Percentiles rank a stretch among this genome's conserved stretches.
phyloP scores from a whole-genome alignment of 441 rosid genomes.

The Aleurites moluccanus region DNA sequence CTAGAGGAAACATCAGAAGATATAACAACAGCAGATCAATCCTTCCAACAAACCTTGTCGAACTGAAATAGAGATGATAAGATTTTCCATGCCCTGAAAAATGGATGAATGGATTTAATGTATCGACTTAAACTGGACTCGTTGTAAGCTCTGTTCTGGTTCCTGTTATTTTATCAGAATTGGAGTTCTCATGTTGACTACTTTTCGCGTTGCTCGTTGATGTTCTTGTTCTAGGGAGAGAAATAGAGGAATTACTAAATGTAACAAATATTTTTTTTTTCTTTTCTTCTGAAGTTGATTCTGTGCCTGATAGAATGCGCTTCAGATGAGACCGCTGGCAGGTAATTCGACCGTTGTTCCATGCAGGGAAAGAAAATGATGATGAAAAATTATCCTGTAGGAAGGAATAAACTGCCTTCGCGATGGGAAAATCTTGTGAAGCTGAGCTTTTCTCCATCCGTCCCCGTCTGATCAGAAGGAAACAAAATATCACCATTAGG shows the following conservation, averaged over 20 bases:
- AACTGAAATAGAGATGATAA: constrained; percentile 15
- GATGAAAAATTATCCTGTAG: constrained; percentile 66
- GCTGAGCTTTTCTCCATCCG: constrained; percentile 59
- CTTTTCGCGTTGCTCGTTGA: constrained; percentile 30
- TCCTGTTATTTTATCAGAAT: constrained; percentile 36
- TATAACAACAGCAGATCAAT: background rate
- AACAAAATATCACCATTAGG: background rate
- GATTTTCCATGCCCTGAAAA: constrained; percentile 23
- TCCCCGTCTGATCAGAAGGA: constrained; percentile 61
- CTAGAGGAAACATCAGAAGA: background rate
- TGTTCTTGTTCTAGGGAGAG: constrained; percentile 41
- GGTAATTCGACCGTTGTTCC: constrained; percentile 90
- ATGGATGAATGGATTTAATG: constrained; percentile 7
- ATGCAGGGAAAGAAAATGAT: constrained; percentile 66
- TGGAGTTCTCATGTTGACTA: constrained; percentile 23
- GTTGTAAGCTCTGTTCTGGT: constrained; percentile 53
- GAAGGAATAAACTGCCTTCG: constrained; percentile 63
- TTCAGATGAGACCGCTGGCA: constrained; percentile 84
- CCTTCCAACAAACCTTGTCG: constrained; percentile 3
- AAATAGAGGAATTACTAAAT: constrained; percentile 57
- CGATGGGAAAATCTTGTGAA: constrained; percentile 55
- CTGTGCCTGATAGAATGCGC: constrained; percentile 47
- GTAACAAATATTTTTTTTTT: constrained; percentile 36
- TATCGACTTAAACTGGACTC: constrained; percentile 41
- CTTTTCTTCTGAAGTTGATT: constrained; percentile 49